A percentile compares a stretch with the other conserved stretches of the same genome.
These are phyloP conservation scores for Coniferiporia weirii DNA, from an alignment of 1,284 basidiomycete genomes.

Conservation along the genomic window DNA sequence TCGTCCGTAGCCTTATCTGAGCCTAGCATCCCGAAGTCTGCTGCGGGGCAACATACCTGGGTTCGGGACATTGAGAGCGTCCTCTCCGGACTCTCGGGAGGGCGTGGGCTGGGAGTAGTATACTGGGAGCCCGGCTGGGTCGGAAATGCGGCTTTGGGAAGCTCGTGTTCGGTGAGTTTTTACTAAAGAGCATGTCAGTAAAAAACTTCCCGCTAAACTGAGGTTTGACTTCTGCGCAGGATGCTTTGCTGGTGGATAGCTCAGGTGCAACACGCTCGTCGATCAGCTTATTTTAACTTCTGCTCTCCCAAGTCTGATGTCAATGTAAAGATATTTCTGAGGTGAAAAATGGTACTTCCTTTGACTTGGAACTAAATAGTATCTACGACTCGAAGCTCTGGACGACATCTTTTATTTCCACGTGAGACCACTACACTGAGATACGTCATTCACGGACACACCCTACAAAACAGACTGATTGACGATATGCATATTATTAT, in stretches of 20 bases:
- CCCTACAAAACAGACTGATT: no score
- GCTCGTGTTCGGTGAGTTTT: slow-evolving; percentile 45
- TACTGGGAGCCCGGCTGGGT: slow-evolving; percentile 67
- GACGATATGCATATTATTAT: no score
- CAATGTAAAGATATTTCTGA: no score
- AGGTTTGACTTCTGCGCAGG: slow-evolving; percentile 21
- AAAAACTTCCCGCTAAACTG: background rate
- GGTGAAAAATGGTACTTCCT: background rate
- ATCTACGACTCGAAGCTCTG: no score
- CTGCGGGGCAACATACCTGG: slow-evolving; percentile 51
- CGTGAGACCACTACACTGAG: no score
- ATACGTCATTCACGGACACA: no score
- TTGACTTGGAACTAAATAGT: background rate
- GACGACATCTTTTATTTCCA: no score
- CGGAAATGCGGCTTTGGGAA: slow-evolving; percentile 52
- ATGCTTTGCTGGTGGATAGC: slow-evolving; percentile 31
- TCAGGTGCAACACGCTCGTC: slow-evolving; percentile 29
- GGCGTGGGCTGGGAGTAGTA: slow-evolving; percentile 42
- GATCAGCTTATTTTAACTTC: slow-evolving; percentile 21
- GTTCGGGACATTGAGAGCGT: slow-evolving; percentile 45
- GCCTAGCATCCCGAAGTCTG: slow-evolving; percentile 42
- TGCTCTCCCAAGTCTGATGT: background rate
- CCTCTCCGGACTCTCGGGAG: slow-evolving; percentile 40
- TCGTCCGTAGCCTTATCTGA: slow-evolving; percentile 44
- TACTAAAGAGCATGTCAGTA: background rate